Conservation (phyloP, 108 stramenopile genomes). For the Nitzschia putrida region DNA sequence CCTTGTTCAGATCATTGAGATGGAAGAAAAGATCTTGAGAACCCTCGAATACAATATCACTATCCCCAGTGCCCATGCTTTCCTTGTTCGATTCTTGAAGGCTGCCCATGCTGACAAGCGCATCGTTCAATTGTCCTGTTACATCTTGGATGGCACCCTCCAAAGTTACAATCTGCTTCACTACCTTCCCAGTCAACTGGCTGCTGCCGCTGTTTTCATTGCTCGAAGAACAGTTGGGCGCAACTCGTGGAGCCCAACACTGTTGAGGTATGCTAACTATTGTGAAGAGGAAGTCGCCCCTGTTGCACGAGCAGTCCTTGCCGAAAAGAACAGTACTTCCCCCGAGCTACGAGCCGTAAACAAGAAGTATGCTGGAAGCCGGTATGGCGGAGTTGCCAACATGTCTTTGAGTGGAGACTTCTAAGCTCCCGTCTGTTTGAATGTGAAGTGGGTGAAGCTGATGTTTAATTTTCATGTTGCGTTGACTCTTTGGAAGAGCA, state of each 20-base stretch:
- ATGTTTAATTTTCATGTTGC: not conserved
- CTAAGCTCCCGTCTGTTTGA: slow-evolving; percentile 13
- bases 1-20: slow-evolving; percentile 80
- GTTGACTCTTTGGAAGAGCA: slow-evolving; percentile 33
- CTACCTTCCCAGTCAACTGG: slow-evolving; percentile 88
- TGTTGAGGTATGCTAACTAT: slow-evolving; percentile 84
- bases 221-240: slow-evolving; percentile 84
- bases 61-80: slow-evolving; percentile 88
- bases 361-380: slow-evolving; percentile 82
- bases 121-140: slow-evolving; percentile 91
- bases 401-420: slow-evolving; percentile 48
- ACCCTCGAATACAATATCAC: slow-evolving; percentile 89
- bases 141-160: slow-evolving; percentile 91
- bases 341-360: slow-evolving; percentile 76
- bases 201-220: slow-evolving; percentile 90
- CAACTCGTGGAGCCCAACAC: slow-evolving; percentile 91
- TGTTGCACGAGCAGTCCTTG: slow-evolving; percentile 73
- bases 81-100: slow-evolving; percentile 92
- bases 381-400: slow-evolving; percentile 82
- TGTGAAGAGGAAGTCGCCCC: slow-evolving; percentile 77
- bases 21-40: slow-evolving; percentile 91
- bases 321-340: slow-evolving; percentile 51
- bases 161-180: slow-evolving; percentile 90
- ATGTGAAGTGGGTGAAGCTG: not conserved
- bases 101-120: slow-evolving; percentile 89